These are phyloP conservation scores for Oryza coarctata DNA, from an alignment of 176 grass and related monocot species.

Conservation along the genomic window DNA sequence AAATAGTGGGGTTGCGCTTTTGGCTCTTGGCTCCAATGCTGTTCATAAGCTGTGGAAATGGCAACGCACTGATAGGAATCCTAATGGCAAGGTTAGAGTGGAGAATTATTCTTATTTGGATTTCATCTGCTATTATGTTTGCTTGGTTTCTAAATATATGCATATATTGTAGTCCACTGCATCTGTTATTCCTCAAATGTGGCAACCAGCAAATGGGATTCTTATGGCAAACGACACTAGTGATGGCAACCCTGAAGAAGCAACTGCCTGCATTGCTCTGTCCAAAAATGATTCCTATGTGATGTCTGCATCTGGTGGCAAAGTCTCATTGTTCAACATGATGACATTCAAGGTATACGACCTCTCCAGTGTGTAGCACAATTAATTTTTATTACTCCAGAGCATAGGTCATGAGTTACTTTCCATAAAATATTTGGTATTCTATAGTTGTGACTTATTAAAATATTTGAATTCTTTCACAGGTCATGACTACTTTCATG, in stretches of 20 bases:
- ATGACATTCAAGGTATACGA: conserved; percentile 95
- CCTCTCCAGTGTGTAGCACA: neutral
- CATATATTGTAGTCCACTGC: conserved; percentile 72
- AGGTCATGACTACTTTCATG: conserved; percentile 99
- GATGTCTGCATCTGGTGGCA: conserved; percentile 98
- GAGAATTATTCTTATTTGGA: conserved; percentile 27
- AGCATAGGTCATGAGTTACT: conserved; percentile 1
- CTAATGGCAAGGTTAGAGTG: conserved; percentile 76
- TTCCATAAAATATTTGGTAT: neutral
- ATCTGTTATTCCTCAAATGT: conserved; percentile 74
- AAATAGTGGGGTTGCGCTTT: conserved; percentile 78
- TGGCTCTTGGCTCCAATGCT: conserved; percentile 91
- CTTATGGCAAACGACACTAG: conserved; percentile 92
- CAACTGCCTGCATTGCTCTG: conserved; percentile 94
- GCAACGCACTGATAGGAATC: conserved; percentile 84
- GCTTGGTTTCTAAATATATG: conserved; percentile 34
- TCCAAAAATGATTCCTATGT: conserved; percentile 99
- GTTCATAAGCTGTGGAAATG: conserved; percentile 99
- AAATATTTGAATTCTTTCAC: conserved; percentile 14
- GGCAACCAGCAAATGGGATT: conserved; percentile 94
- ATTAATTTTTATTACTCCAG: neutral
- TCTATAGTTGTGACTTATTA: neutral
- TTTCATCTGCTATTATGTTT: conserved; percentile 25
- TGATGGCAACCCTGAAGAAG: conserved; percentile 93
- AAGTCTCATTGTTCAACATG: conserved; percentile 99